Base-by-base conservation (phyloP, 2,329 filamentous ascomycete genomes). In the Ceratocystis alfenasii region DNA sequence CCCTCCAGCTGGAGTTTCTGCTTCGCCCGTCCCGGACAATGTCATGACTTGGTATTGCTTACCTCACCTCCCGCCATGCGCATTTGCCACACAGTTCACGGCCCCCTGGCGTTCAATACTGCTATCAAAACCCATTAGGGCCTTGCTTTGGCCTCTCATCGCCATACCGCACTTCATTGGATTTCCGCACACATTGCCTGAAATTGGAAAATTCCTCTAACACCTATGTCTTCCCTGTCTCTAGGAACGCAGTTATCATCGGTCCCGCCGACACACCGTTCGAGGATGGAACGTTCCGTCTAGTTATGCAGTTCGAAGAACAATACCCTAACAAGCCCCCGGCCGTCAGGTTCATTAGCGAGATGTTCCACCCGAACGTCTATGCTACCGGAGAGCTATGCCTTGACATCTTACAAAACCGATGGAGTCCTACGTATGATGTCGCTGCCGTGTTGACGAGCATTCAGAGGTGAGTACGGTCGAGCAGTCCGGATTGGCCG, bases 301-400 rank as follows among this genome's bases (percentile, higher is more conserved):
- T 99, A 10, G 92, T 97, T 63, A 97, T 99, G 93, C 91, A 96
- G 74, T 99, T 99, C 72, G 94, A 97, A 74, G 94, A 99, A 76
- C 92, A 96, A 73, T 99, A 99, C 72, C 94, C 94, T 36, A 99
- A 97, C 78, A 97, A 97, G 76, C 94, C 94, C 4, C 94, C 94
- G 0, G 89, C 91, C 44, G 94, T 97, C 78, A 97, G 97, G 74
- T 99, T 99, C 75, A 95, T 99, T 75, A 95, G 90, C 76, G 86
- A 94, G 75, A 99, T 99, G 94, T 99, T 99, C 76, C 94, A 99
- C 72, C 94, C 94, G 20, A 99, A 99, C 74, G 94, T 99, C 66
- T 99, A 99, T 75, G 92, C 89, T 64, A 97, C 92, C 0, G 94
- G 94, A 68, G 94, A 99, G 78, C 82, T 99, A 63, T 99, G 94